Conservation (phyloP, 1,139 yeast species). For the Blastobotrys proliferans region DNA sequence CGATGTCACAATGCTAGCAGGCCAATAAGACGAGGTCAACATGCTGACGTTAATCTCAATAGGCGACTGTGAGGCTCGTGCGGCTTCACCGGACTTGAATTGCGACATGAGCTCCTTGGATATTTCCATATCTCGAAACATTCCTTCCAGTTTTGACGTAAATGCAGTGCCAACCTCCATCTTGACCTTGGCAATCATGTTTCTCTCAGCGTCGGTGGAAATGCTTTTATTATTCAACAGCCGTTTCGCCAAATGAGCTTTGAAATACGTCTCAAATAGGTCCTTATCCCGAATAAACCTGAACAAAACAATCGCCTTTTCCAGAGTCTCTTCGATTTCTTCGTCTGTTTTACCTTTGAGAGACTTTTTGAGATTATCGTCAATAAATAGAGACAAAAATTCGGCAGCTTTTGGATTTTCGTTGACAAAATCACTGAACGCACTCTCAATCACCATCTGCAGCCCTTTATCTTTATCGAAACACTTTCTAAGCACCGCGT, state of each 20-base stretch:
- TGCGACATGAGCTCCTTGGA: conserved; percentile 58
- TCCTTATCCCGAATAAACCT: conserved; percentile 78
- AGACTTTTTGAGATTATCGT: conserved; percentile 62
- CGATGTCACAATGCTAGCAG: conserved; percentile 52
- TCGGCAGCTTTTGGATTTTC: conserved; percentile 61
- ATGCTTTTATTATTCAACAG: conserved; percentile 52
- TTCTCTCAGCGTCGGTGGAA: conserved; percentile 62
- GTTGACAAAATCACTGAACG: conserved; percentile 64
- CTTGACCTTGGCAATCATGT: conserved; percentile 63
- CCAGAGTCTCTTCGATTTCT: conserved; percentile 52
- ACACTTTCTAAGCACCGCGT: conserved; percentile 44
- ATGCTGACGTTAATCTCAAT: conserved; percentile 49
- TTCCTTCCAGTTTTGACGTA: conserved; percentile 76
- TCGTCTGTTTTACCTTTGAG: conserved; percentile 48
- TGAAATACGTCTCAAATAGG: conserved; percentile 79
- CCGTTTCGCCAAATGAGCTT: conserved; percentile 85
- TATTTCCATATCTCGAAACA: conserved; percentile 75
- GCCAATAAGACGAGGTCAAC: conserved; percentile 57
- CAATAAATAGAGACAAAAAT: conserved; percentile 69
- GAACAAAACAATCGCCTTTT: conserved; percentile 57
- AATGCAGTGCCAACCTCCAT: conserved; percentile 80
- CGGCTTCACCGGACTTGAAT: conserved; percentile 27
- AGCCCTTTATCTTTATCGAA: conserved; percentile 49
- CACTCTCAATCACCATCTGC: conserved; percentile 54
- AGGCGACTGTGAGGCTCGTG: conserved; percentile 15